Base-by-base conservation (phyloP, 1,284 basidiomycete species). In the Microbotryum saponariae region DNA sequence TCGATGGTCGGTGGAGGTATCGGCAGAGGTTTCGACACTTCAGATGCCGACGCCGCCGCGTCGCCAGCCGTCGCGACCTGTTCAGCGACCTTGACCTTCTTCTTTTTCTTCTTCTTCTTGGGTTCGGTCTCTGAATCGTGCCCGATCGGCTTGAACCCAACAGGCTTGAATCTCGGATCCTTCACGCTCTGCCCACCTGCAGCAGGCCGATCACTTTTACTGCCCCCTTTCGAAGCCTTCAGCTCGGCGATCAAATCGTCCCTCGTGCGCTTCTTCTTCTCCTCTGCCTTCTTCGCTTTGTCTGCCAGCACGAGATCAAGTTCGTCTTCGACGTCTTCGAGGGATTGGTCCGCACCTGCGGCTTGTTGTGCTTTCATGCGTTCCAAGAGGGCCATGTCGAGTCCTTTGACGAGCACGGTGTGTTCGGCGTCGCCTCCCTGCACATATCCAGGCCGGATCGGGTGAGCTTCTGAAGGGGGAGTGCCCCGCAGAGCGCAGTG, bases 351-450 rank as follows among this genome's bases (percentile, higher is more conserved):
- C 3, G 51, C 54, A n/a, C 53, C 21, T 9, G 20, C 20, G 9
- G 62, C 63, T 12, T 61, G 58, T 54, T 69, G 61, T 14, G 67
- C 66, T 58, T 70, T 71, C 49, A 70, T 62, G 50, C 73, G 73
- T 46, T 69, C 70, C 33, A 75, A 62, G 45, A 75, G 62, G 18
- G 71, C 69, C 56, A 69, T 71, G 61, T 75, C 73, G 37, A 75
- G 63, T 1, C 73, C 74, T 50, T 75, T 73, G 53, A 73, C 71
- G 3, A 73, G 67, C n/a, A 72, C 70, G 3, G 65, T 67, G 46
- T 73, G 71, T 52, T 69, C 65, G 9, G 72, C 73, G 61, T 75
- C 73, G 20, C 73, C 73, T 25, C 73, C 73, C 46, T 69, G 54
- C 3, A 25, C 18, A 18, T 4, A 33, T 52, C n/a, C 51, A 25